These are phyloP conservation scores for Aspergillus candidus DNA, from an alignment of 2,329 filamentous ascomycete species.

Conservation along the genomic window DNA sequence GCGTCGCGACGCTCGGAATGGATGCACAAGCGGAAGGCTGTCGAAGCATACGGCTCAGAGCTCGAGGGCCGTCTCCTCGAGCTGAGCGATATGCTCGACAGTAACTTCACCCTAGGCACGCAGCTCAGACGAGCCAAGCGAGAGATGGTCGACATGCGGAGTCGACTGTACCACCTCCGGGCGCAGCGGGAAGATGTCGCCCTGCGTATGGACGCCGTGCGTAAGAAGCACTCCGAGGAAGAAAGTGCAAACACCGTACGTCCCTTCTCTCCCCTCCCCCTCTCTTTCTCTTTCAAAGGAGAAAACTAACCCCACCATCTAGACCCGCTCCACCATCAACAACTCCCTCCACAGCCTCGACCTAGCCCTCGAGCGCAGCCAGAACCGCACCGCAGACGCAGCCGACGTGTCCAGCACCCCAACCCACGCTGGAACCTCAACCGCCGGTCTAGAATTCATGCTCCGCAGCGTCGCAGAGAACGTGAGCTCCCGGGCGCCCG, in stretches of 20 bases:
- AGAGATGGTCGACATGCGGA: conserved; percentile 42
- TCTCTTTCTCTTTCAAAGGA: neutral
- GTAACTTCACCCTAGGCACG: conserved; percentile 42
- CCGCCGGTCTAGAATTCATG: conserved; percentile 38
- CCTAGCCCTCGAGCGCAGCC: conserved; percentile 35
- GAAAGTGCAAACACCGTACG: conserved; percentile 33
- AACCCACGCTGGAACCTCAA: conserved; percentile 11
- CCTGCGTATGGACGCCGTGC: conserved; percentile 45
- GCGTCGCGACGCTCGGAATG: conserved; percentile 35
- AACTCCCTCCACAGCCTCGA: conserved; percentile 39
- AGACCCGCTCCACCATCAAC: conserved; percentile 38
- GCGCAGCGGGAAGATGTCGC: conserved; percentile 45
- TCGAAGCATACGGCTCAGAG: conserved; percentile 44
- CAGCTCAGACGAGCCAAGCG: conserved; percentile 42
- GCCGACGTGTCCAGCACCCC: conserved; percentile 14
- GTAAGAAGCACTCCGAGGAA: conserved; percentile 35
- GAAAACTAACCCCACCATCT: neutral
- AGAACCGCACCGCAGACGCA: conserved; percentile 16
- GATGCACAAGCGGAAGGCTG: conserved; percentile 42
- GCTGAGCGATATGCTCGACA: conserved; percentile 48
- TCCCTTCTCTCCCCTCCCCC: neutral
- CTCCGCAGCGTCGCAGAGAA: conserved; percentile 37
- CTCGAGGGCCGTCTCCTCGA: conserved; percentile 47
- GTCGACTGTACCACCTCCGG: conserved; percentile 44
- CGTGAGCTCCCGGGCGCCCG: conserved; percentile 35